Evolutionary conservation across 1,139 yeast genomes (phyloP).

Genomic region (Arxiozyma telluris): DNA sequence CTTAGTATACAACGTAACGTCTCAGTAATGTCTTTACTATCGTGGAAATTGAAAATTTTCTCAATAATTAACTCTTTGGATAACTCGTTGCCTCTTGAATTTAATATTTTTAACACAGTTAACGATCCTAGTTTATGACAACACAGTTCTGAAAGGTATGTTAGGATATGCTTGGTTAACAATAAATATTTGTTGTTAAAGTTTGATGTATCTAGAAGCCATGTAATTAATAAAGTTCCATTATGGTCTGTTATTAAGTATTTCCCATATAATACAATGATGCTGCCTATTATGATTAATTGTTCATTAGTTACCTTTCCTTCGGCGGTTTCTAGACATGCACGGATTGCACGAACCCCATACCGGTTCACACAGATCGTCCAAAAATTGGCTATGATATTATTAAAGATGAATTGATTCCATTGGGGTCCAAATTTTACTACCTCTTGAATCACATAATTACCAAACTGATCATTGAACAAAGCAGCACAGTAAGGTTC

Average conservation of each 20-base stretch:
- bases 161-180: slow-evolving; percentile 50
- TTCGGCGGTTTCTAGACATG: slow-evolving; percentile 68
- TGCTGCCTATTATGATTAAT: slow-evolving; percentile 61
- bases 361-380: slow-evolving; percentile 80
- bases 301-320: slow-evolving; percentile 53
- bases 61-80: slow-evolving; percentile 57
- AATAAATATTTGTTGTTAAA: slow-evolving; percentile 48
- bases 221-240: slow-evolving; percentile 82
- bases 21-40: background rate
- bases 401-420: slow-evolving; percentile 83
- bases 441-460: slow-evolving; percentile 91
- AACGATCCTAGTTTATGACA: slow-evolving; percentile 81
- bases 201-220: slow-evolving; percentile 86
- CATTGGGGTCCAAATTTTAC: slow-evolving; percentile 81
- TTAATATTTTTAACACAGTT: slow-evolving; percentile 71
- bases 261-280: slow-evolving; percentile 69
- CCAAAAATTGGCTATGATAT: slow-evolving; percentile 69
- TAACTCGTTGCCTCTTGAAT: slow-evolving; percentile 52
- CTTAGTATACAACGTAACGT: slow-evolving; percentile 37
- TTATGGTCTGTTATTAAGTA: slow-evolving; percentile 76
- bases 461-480: slow-evolving; percentile 93
- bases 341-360: slow-evolving; percentile 91
- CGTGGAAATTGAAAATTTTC: slow-evolving; percentile 38
- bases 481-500: slow-evolving; percentile 77
- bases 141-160: slow-evolving; percentile 57